phyloP scores from a whole-genome alignment of 495 filamentous ascomycete species.

The Pyrenula massariospora region DNA sequence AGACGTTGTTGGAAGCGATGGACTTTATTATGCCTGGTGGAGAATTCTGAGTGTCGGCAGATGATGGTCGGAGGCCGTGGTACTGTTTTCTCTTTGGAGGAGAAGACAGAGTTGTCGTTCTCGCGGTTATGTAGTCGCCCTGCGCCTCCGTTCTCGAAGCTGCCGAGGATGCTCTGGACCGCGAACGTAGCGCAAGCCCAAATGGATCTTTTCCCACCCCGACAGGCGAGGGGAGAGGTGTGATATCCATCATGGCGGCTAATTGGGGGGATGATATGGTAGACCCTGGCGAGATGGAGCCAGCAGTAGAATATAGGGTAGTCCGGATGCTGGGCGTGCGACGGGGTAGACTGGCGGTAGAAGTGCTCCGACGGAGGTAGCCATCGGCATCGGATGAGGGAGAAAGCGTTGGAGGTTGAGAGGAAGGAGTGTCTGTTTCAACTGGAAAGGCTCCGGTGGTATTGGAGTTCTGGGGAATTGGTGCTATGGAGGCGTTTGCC shows the following conservation, averaged over 20 bases:
- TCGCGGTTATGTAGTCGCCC: background rate
- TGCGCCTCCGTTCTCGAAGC: background rate
- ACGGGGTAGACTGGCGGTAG: constrained; percentile 30
- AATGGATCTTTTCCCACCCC: constrained; percentile 59
- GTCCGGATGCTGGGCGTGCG: constrained; percentile 40
- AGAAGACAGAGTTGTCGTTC: constrained; percentile 20
- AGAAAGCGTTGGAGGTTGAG: constrained; percentile 6
- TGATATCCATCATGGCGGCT: constrained; percentile 78
- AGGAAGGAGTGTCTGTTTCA: background rate
- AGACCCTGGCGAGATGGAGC: constrained; percentile 50
- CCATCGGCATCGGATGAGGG: constrained; percentile 21
- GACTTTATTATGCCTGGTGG: constrained; percentile 1
- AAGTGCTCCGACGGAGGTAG: constrained; percentile 24
- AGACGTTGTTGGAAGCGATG: constrained; percentile 12
- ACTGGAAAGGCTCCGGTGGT: background rate
- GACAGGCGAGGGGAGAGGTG: constrained; percentile 84
- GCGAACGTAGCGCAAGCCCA: constrained; percentile 28
- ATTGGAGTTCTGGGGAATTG: background rate
- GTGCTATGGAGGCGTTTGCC: background rate
- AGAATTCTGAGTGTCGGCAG: constrained; percentile 3
- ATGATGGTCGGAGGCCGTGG: constrained; percentile 16
- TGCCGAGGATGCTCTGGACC: constrained; percentile 1
- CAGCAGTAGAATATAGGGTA: constrained; percentile 29
- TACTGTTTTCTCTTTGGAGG: constrained; percentile 42
- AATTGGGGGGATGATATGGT: constrained; percentile 58